A percentile compares a stretch with the other conserved stretches of the same genome.
These are phyloP conservation scores for Populus hybrid DNA, from an alignment of 441 rosid species.

Conservation along the genomic window DNA sequence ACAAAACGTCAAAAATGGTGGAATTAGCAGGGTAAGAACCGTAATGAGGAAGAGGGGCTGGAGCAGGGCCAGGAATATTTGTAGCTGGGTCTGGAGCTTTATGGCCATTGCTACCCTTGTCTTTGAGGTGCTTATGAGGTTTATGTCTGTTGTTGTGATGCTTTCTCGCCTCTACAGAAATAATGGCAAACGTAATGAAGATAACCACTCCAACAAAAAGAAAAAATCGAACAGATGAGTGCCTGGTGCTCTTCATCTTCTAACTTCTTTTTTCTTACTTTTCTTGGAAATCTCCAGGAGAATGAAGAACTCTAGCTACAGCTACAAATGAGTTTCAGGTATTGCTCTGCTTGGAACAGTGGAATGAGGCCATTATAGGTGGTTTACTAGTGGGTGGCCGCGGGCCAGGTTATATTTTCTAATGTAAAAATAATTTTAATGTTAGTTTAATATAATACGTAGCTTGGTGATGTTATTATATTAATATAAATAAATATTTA, in stretches of 20 bases:
- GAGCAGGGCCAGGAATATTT: conserved; percentile 21
- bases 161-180: conserved; percentile 43
- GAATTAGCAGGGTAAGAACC: conserved; percentile 21
- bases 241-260: conserved; percentile 37
- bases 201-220: conserved; percentile 14
- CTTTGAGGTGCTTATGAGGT: conserved; percentile 29
- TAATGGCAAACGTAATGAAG: conserved; percentile 24
- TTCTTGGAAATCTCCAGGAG: conserved; percentile 1
- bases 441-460: too few relatives aligned
- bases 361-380: conserved; percentile 30
- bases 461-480: too few relatives aligned
- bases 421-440: neutral
- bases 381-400: conserved; percentile 1
- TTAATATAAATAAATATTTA: too few relatives aligned
- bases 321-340: conserved; percentile 4
- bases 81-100: conserved; percentile 16
- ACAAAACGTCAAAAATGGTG: conserved; percentile 35
- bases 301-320: neutral
- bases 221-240: conserved; percentile 18
- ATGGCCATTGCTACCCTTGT: conserved; percentile 17
- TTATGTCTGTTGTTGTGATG: conserved; percentile 33
- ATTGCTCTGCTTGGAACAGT: conserved; percentile 10
- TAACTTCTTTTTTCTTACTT: neutral
- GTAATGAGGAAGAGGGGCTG: conserved; percentile 29
- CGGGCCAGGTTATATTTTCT: too few relatives aligned